These are phyloP conservation scores for Globisporangium nodosum DNA, from an alignment of 352 stramenopile genomes.

Conservation along the genomic window DNA sequence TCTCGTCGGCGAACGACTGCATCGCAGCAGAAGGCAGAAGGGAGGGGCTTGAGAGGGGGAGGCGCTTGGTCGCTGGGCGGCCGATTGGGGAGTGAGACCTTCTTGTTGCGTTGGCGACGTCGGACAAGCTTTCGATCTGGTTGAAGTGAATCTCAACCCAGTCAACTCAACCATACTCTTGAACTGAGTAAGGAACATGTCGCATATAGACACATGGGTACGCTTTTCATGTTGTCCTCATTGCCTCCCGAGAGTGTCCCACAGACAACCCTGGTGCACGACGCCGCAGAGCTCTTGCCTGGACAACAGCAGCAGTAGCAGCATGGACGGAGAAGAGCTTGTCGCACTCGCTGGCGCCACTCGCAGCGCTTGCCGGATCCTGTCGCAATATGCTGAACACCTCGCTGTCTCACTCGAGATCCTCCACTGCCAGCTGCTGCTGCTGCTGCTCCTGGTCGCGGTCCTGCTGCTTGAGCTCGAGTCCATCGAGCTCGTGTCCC, in stretches of 20 bases:
- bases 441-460: background rate
- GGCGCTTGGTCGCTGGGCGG: background rate
- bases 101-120: background rate
- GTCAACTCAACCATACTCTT: background rate
- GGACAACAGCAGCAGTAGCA: no score
- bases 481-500: constrained; percentile 8
- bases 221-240: background rate
- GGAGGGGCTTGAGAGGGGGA: background rate
- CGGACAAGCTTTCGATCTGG: no score
- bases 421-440: constrained; percentile 24
- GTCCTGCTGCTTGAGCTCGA: background rate
- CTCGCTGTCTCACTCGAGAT: constrained; percentile 17
- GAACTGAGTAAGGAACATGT: background rate
- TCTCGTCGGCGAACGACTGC: constrained; percentile 7
- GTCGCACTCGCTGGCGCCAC: background rate
- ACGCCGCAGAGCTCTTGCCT: background rate
- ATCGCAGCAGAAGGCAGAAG: background rate
- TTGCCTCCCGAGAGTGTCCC: no score
- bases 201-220: constrained; percentile 1
- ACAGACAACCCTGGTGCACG: background rate
- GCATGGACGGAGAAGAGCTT: background rate
- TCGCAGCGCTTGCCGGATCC: no score
- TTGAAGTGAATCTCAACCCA: no score
- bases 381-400: no score
- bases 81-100: constrained; percentile 10